phyloP scores from a whole-genome alignment of 805 yeast species.

The Debaryomyces tyrocola region DNA sequence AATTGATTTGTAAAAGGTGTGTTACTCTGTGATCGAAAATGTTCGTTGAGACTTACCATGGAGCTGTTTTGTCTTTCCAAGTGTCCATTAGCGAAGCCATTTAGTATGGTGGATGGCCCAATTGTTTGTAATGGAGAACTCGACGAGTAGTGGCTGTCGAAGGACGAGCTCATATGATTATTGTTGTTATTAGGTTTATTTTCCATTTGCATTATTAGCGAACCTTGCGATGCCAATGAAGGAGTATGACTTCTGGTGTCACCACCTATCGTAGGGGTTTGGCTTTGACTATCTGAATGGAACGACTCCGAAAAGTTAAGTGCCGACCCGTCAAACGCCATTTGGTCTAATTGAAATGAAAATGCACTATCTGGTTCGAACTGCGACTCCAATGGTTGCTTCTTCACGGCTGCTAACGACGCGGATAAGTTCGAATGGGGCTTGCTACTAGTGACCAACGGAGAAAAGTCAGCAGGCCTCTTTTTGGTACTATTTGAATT shows the following conservation, averaged over 20 bases:
- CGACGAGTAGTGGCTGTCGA: not conserved
- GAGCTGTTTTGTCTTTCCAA: conserved; percentile 27
- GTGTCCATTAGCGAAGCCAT: conserved; percentile 10
- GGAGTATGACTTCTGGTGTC: not conserved
- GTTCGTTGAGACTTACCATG: conserved; percentile 31
- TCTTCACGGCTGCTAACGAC: conserved; percentile 2
- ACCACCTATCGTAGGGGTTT: too few relatives aligned
- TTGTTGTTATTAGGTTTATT: not conserved
- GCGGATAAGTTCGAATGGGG: conserved; percentile 12
- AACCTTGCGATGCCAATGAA: not conserved
- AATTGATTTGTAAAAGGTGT: conserved; percentile 4
- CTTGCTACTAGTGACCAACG: conserved; percentile 7
- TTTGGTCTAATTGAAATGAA: conserved; percentile 44
- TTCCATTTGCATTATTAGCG: not conserved
- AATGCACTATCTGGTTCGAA: conserved; percentile 9
- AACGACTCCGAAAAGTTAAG: conserved; percentile 9
- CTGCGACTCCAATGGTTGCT: not conserved
- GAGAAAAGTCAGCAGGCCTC: conserved; percentile 19
- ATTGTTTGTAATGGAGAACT: conserved; percentile 2
- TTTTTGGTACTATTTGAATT: conserved; percentile 8
- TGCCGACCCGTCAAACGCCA: conserved; percentile 49
- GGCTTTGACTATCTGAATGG: not conserved
- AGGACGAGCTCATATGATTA: not conserved
- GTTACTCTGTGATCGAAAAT: conserved; percentile 11
- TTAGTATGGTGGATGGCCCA: conserved; percentile 7